Percentiles rank a stretch among this genome's conserved stretches.
phyloP scores from a whole-genome alignment of 768 basidiomycete species.

The Lyophyllum semitale region DNA sequence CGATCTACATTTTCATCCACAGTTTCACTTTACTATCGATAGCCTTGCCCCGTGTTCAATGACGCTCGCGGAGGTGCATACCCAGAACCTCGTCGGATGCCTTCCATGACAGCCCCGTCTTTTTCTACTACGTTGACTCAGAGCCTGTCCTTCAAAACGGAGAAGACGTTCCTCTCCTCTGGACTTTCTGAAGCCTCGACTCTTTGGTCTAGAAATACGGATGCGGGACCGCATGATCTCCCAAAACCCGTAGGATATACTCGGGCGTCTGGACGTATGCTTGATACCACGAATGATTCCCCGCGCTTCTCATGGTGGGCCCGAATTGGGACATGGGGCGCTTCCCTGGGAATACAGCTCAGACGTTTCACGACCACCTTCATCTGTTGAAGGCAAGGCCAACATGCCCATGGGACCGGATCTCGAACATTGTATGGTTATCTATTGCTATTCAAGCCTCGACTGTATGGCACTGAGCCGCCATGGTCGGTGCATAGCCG shows the following conservation, averaged over 20 bases:
- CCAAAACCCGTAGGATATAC: constrained; percentile 10
- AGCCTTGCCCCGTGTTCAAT: constrained; percentile 7
- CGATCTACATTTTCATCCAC: neutral
- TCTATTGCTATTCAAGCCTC: neutral
- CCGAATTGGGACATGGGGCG: constrained; percentile 19
- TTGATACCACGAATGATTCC: neutral
- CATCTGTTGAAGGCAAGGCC: constrained; percentile 9
- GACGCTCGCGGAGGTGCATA: neutral
- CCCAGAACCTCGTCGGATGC: constrained; percentile 1
- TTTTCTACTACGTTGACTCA: constrained; percentile 24
- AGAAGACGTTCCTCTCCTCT: constrained; percentile 36
- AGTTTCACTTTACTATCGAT: neutral
- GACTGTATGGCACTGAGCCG: neutral
- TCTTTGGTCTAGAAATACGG: constrained; percentile 29
- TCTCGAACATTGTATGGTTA: neutral
- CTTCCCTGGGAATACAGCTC: constrained; percentile 20
- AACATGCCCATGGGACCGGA: neutral
- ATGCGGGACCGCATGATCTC: constrained; percentile 22
- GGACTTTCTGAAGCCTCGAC: constrained; percentile 26
- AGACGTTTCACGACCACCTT: constrained; percentile 17
- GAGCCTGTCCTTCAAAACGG: constrained; percentile 34
- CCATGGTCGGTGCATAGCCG: neutral
- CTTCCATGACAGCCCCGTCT: constrained; percentile 13
- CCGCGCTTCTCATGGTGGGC: constrained; percentile 17
- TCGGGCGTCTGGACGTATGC: neutral